These are phyloP conservation scores for Hygrophorus russula DNA, from an alignment of 768 basidiomycete species.

Conservation along the genomic window DNA sequence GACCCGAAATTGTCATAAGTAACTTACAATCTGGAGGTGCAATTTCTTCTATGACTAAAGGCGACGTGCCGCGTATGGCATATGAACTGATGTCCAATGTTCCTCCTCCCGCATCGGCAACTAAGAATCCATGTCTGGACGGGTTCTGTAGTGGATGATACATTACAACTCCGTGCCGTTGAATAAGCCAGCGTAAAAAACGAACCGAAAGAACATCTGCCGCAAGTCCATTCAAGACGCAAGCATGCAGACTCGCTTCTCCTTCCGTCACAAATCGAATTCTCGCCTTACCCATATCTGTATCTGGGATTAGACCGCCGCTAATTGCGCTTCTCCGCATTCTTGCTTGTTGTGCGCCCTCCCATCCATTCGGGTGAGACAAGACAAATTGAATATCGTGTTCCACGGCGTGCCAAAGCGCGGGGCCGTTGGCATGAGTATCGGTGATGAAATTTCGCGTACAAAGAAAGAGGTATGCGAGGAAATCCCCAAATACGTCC, in stretches of 20 bases:
- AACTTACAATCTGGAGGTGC: conserved; percentile 70
- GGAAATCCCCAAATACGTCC: conserved; percentile 72
- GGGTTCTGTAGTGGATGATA: conserved; percentile 35
- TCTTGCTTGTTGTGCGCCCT: conserved; percentile 64
- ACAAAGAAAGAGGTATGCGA: conserved; percentile 41
- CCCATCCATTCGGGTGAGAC: conserved; percentile 72
- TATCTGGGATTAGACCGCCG: conserved; percentile 65
- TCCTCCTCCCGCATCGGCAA: conserved; percentile 74
- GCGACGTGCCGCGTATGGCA: conserved; percentile 55
- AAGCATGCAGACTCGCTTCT: conserved; percentile 75
- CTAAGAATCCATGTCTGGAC: conserved; percentile 66
- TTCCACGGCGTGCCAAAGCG: conserved; percentile 64
- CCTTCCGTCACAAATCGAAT: conserved; percentile 79
- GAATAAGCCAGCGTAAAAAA: conserved; percentile 6
- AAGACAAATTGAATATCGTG: conserved; percentile 61
- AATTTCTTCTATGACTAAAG: conserved; percentile 72
- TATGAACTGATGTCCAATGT: conserved; percentile 78
- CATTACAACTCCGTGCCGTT: background rate
- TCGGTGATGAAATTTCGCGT: conserved; percentile 68
- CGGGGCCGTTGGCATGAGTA: conserved; percentile 68
- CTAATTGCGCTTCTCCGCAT: conserved; percentile 67
- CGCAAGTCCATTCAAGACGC: conserved; percentile 67
- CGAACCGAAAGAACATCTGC: conserved; percentile 65
- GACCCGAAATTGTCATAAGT: no score
- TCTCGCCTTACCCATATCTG: conserved; percentile 57